Evolutionary conservation across 1,139 yeast genomes (phyloP).

Genomic region (Hansenula lynferdii): DNA sequence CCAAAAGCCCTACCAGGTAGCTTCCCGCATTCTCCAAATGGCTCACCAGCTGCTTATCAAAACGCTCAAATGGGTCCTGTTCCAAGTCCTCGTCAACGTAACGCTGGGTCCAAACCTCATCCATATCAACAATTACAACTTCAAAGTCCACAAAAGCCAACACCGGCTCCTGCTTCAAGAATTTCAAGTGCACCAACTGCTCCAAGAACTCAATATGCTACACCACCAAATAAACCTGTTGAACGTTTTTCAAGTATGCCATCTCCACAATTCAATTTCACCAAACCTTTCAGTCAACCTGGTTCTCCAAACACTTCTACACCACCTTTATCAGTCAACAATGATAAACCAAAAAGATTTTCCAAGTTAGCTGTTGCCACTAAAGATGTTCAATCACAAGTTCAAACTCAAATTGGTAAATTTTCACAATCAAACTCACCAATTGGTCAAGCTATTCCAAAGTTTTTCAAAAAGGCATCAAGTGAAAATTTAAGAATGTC

Average conservation of each 20-base stretch:
- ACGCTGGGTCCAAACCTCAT: background rate
- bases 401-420: too few species aligned
- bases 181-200: background rate
- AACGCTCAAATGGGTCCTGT: background rate
- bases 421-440: slow-evolving; percentile 12
- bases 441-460: slow-evolving; percentile 17
- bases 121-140: slow-evolving; percentile 1
- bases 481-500: slow-evolving; percentile 9
- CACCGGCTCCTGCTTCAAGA: background rate
- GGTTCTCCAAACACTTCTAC: slow-evolving; percentile 2
- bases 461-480: slow-evolving; percentile 12
- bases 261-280: slow-evolving; percentile 1
- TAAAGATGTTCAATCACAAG: background rate
- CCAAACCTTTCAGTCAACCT: slow-evolving; percentile 1
- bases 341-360: background rate
- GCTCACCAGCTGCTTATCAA: background rate
- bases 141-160: background rate
- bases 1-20: background rate
- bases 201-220: background rate
- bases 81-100: too few species aligned
- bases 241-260: background rate
- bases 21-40: background rate
- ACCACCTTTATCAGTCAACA: slow-evolving; percentile 8
- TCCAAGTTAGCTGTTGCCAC: slow-evolving; percentile 1
- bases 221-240: slow-evolving; percentile 2